phyloP scores from a whole-genome alignment of 495 filamentous ascomycete genomes.

The Podospora pseudoanserina region DNA sequence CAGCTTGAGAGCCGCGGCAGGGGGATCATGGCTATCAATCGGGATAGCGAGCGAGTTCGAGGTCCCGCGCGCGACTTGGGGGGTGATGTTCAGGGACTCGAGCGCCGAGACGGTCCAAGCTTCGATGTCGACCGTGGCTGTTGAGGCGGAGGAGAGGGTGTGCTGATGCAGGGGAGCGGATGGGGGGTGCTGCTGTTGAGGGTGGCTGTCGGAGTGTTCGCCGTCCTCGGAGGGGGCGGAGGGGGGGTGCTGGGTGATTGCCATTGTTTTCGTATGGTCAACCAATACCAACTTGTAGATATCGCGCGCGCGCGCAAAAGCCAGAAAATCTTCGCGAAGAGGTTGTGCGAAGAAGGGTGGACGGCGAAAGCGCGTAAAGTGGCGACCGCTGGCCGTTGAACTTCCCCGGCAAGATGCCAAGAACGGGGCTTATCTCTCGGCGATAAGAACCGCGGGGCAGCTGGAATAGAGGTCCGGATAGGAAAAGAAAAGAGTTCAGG shows the following conservation, averaged over 20 bases:
- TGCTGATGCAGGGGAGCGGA: conserved; percentile 24
- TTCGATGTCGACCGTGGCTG: conserved; percentile 43
- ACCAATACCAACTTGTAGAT: background rate
- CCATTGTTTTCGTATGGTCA: conserved; percentile 17
- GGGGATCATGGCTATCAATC: conserved; percentile 31
- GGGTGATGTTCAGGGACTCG: conserved; percentile 46
- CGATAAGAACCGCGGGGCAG: background rate
- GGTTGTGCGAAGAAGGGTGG: background rate
- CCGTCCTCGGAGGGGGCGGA: conserved; percentile 13
- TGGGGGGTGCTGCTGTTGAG: conserved; percentile 10
- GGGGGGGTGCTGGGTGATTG: conserved; percentile 17
- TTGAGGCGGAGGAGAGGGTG: conserved; percentile 31
- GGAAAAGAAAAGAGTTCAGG: background rate
- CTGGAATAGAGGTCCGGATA: background rate
- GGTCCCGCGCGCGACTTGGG: conserved; percentile 39
- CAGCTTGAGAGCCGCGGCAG: conserved; percentile 6
- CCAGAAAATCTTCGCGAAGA: background rate
- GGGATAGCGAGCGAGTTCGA: conserved; percentile 47
- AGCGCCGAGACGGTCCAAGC: conserved; percentile 49
- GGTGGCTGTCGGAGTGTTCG: conserved; percentile 4
- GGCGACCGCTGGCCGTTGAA: background rate
- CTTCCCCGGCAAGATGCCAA: background rate
- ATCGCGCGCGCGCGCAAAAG: background rate
- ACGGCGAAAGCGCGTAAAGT: background rate
- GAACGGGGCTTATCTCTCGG: conserved; percentile 2